Evolutionary conservation across 805 yeast species (phyloP), one percentile per base, ranked within the genome.

Genomic region (Dipodascopsis tothii): DNA sequence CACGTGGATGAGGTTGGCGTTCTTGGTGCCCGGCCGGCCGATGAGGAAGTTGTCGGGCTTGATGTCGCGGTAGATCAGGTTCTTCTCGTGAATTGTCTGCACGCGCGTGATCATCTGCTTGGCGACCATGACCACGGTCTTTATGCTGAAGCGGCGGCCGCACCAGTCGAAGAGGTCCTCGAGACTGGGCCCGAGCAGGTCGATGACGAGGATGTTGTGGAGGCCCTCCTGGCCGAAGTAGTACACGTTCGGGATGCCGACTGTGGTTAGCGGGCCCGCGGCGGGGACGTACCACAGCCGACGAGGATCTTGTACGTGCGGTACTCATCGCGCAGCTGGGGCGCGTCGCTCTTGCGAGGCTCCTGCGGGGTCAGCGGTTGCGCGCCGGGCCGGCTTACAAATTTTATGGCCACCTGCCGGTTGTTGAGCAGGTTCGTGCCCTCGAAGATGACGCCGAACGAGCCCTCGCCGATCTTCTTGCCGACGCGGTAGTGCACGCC

Each of bases 91-190:
- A 43, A 92, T 80, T 34, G 81, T 73, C 68, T 85, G 87, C 45
- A 92, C 86, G 47, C 94, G 70, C 37, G 81, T 69, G 48, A 55
- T 78, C 97, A 92, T 92, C 68, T 92, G 97, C 54, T 82, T 84
- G 19, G 96, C 94, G 34, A 86, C 87, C 70, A 85, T 94, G 34
- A 82, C 92, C 37, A 85, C 95, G 3, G 97, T 87, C 64, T 88
- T 87, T 43, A 84, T 75, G 39, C 81, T 68, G 60, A 92, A 92
- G 60, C 81, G 77, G 41, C 98, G 78, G 32, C 94, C 94, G 67
- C 98, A 92, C 97, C 97, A 92, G 62, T 92, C 98, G 64, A 92
- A 92, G 54, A 92, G 70, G 65, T 92, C 98, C 63, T 92, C 98
- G 51, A 92, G 71, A 1, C 95, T 83, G 6, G 98, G 98, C 9